phyloP scores from a whole-genome alignment of 73 alveolate species.

The Tetrahymena elliotti region DNA sequence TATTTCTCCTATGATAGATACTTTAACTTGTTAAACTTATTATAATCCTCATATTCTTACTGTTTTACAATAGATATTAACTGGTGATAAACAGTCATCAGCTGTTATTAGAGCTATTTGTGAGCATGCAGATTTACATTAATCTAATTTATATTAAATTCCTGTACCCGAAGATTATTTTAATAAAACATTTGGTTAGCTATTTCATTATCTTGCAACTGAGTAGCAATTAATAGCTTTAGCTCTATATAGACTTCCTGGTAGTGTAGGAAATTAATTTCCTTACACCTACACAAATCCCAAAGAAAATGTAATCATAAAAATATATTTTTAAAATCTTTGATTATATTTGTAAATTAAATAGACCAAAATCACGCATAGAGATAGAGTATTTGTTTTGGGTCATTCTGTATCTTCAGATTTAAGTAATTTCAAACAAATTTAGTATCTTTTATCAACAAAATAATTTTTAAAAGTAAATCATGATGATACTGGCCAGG shows the following conservation, averaged over 20 bases:
- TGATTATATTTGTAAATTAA: background rate
- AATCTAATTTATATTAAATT: conserved; percentile 86
- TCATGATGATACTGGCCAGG: background rate
- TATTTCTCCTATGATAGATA: conserved; percentile 88
- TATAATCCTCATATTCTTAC: conserved; percentile 94
- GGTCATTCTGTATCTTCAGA: conserved; percentile 24
- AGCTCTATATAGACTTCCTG: conserved; percentile 87
- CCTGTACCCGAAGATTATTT: conserved; percentile 91
- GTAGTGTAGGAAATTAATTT: conserved; percentile 87
- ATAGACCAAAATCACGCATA: conserved; percentile 31
- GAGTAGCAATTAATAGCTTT: conserved; percentile 76
- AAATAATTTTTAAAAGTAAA: background rate
- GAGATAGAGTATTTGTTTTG: conserved; percentile 35
- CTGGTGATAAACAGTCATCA: conserved; percentile 71
- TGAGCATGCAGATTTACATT: conserved; percentile 85
- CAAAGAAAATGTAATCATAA: background rate
- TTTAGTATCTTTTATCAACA: background rate
- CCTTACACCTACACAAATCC: conserved; percentile 96
- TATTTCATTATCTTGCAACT: conserved; percentile 64
- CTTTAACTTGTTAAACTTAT: conserved; percentile 91
- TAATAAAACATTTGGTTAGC: conserved; percentile 83
- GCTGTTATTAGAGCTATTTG: conserved; percentile 63
- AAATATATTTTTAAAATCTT: background rate
- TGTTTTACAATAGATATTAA: conserved; percentile 77
- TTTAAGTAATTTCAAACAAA: background rate